These are phyloP conservation scores for Lentinula novae-zelandiae DNA, from an alignment of 1,284 basidiomycete genomes.

Conservation along the genomic window DNA sequence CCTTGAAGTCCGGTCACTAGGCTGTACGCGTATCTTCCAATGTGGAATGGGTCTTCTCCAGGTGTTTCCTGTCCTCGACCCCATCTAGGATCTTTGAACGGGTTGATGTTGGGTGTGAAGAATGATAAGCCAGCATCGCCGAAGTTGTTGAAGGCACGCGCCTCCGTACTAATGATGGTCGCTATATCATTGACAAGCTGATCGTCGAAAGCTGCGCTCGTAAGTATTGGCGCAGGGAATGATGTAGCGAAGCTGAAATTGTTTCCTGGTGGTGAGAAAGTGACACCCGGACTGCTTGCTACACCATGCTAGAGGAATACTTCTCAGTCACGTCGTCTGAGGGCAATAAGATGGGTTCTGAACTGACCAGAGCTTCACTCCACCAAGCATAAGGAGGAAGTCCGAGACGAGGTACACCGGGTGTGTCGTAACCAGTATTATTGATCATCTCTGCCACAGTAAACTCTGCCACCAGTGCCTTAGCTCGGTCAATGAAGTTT, in stretches of 20 bases:
- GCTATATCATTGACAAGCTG: slow-evolving; percentile 44
- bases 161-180: slow-evolving; percentile 49
- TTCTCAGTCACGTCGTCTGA: not conserved
- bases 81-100: slow-evolving; percentile 60
- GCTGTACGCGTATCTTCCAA: slow-evolving; percentile 49
- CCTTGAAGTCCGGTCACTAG: slow-evolving; percentile 53
- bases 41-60: slow-evolving; percentile 54
- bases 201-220: slow-evolving; percentile 85
- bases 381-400: slow-evolving; percentile 53
- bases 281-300: slow-evolving; percentile 46
- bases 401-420: slow-evolving; percentile 48
- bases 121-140: slow-evolving; percentile 43
- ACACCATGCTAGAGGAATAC: slow-evolving; percentile 42
- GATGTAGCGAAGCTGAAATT: slow-evolving; percentile 54
- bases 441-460: slow-evolving; percentile 46
- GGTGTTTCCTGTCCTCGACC: slow-evolving; percentile 59
- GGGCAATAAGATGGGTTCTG: not conserved
- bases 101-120: slow-evolving; percentile 59
- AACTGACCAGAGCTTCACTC: slow-evolving; percentile 45
- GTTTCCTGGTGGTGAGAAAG: slow-evolving; percentile 39
- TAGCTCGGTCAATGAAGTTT: slow-evolving; percentile 42
- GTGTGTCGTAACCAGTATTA: slow-evolving; percentile 45
- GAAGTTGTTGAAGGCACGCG: slow-evolving; percentile 51
- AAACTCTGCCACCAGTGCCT: slow-evolving; percentile 42
- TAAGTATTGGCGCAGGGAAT: slow-evolving; percentile 78